A percentile compares a stretch with the other conserved stretches of the same genome.
Conservation (phyloP, 176 grass and related monocot species). For the Typha latifolia region DNA sequence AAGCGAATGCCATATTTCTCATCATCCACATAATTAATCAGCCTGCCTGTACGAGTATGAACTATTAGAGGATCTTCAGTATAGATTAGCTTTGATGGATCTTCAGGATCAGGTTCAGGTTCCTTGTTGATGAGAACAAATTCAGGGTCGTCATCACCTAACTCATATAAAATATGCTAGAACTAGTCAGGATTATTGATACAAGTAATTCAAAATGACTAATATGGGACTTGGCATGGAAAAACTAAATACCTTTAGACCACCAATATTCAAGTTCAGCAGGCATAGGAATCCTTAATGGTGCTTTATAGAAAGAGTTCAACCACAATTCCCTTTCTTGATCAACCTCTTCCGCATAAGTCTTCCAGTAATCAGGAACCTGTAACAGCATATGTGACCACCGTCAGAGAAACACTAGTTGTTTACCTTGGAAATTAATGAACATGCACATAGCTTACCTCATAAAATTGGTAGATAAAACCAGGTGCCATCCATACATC, state of each 20-base stretch:
- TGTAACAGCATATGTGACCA: background rate
- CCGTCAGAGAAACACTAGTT: background rate
- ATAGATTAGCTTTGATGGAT: constrained; percentile 27
- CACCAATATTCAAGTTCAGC: constrained; percentile 36
- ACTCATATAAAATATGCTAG: background rate
- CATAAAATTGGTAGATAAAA: constrained; percentile 35
- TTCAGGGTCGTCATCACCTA: constrained; percentile 20
- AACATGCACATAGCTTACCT: constrained; percentile 5
- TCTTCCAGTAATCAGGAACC: constrained; percentile 29
- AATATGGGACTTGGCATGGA: background rate
- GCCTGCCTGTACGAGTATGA: constrained; percentile 23
- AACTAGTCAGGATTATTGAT: background rate
- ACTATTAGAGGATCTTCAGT: constrained; percentile 31
- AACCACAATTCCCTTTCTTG: constrained; percentile 33
- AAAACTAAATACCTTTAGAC: constrained; percentile 20
- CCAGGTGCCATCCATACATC: constrained; percentile 39
- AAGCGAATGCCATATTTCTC: constrained; percentile 25
- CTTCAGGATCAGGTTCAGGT: constrained; percentile 28
- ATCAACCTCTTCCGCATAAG: constrained; percentile 29
- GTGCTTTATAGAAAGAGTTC: constrained; percentile 36
- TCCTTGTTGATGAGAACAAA: constrained; percentile 34
- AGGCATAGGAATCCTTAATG: constrained; percentile 33
- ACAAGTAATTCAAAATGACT: background rate
- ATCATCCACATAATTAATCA: constrained; percentile 32
- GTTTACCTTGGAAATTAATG: background rate